Evolutionary conservation across 2,329 filamentous ascomycete genomes (phyloP).

Genomic region (Elsinoe arachidis): DNA sequence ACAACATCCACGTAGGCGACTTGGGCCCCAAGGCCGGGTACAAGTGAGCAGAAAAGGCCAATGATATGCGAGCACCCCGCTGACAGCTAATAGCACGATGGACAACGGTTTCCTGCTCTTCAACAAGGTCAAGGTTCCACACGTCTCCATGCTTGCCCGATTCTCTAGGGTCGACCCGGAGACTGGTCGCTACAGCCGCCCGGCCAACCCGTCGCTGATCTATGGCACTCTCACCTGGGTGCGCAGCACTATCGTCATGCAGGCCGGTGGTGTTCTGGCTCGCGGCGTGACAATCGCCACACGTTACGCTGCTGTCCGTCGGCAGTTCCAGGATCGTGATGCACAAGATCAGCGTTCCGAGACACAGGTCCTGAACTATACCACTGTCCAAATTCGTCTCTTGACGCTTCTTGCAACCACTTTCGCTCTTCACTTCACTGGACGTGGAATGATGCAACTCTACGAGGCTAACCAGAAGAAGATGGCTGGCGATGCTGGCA

Average conservation of each 20-base stretch:
- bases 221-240: slow-evolving; percentile 73
- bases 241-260: slow-evolving; percentile 63
- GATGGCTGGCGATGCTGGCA: slow-evolving; percentile 44
- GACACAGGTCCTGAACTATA: slow-evolving; percentile 71
- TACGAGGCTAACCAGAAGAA: slow-evolving; percentile 65
- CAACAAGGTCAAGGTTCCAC: slow-evolving; percentile 67
- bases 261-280: slow-evolving; percentile 62
- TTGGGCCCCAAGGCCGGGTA: slow-evolving; percentile 75
- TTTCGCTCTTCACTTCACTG: slow-evolving; percentile 72
- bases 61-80: neutral
- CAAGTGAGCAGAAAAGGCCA: slow-evolving; percentile 37
- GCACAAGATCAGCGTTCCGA: slow-evolving; percentile 53
- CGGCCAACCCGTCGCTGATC: slow-evolving; percentile 57
- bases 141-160: slow-evolving; percentile 63
- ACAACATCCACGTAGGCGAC: slow-evolving; percentile 65
- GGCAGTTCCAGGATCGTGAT: slow-evolving; percentile 72
- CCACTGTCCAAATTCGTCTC: slow-evolving; percentile 68
- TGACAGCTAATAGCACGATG: slow-evolving; percentile 46
- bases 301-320: slow-evolving; percentile 62
- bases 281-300: slow-evolving; percentile 71
- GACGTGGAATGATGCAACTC: slow-evolving; percentile 64
- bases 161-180: slow-evolving; percentile 61
- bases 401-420: slow-evolving; percentile 64
- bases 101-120: slow-evolving; percentile 74
- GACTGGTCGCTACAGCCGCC: slow-evolving; percentile 59